Evolutionary conservation across 2,329 filamentous ascomycete genomes (phyloP), one percentile per base, ranked within the genome.

Genomic region (Phaeophleospora eucalypticola): DNA sequence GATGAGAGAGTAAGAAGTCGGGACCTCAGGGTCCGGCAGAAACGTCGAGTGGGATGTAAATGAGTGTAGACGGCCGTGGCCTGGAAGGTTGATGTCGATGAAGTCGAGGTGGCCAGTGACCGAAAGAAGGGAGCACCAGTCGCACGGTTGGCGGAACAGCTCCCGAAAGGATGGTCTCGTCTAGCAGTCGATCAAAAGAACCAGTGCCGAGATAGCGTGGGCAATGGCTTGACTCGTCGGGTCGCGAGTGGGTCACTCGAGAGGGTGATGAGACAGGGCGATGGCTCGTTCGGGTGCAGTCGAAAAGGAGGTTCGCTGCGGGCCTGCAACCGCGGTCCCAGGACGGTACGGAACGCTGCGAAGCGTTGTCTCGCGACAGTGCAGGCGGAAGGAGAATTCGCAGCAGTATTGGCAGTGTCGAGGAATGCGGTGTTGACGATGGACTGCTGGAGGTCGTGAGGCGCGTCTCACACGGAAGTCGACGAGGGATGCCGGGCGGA

Each of bases 21-120:
- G 41, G 51, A 44, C 42, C 41, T 55, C 60, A 61, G 56, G 62
- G 58, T 61, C 58, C 52, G 54, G 60, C 49, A 52, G 56, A 49
- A 53, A 58, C 59, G 59, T 59, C 56, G 46, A 59, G 62, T 61
- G 56, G 60, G 60, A 60, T 58, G 59, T 58, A 59, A 64, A 64
- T 50, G 62, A 65, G 50, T 46, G 56, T 60, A 52, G 52, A 56
- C 55, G 59, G 57, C 51, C 56, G 51, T 53, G 61, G 49, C 52
- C 51, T 54, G 41, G 45, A 41, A 46, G 40, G 52, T 53, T 56
- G 54, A 52, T 57, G 53, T 52, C 52, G 49, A 53, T 59, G 58
- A 52, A 54, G 51, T 58, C 44, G 38, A 14, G 46, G 33, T 44
- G 51, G 39, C 49, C 45, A 51, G 49, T 48, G 54, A 49, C 34